Conservation (phyloP, 768 basidiomycete genomes). For the Tylopilus vinaceipallidus region DNA sequence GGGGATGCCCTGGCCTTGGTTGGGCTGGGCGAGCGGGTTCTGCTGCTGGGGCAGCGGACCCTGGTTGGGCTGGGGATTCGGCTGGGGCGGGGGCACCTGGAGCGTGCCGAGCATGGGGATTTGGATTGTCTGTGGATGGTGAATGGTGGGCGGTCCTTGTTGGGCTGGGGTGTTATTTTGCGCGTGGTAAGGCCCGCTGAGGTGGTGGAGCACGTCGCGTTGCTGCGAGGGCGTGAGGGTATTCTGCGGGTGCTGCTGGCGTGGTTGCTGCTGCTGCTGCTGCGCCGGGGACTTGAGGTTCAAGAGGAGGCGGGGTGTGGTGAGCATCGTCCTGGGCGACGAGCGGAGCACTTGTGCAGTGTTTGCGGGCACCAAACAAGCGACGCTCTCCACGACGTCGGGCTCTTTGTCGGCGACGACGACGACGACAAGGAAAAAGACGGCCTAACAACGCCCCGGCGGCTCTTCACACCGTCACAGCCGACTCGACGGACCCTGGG, state of each 20-base stretch:
- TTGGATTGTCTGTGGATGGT: conserved; percentile 44
- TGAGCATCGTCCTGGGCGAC: conserved; percentile 29
- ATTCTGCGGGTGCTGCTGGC: conserved; percentile 26
- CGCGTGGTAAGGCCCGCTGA: conserved; percentile 30
- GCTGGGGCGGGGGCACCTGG: conserved; percentile 58
- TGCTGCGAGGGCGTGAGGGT: conserved; percentile 27
- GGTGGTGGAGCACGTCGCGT: conserved; percentile 29
- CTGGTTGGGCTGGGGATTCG: conserved; percentile 35
- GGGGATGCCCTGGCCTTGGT: conserved; percentile 56
- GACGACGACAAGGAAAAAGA: conserved; percentile 12
- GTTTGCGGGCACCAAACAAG: conserved; percentile 34
- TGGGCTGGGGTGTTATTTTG: conserved; percentile 22
- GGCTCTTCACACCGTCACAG: conserved; percentile 9
- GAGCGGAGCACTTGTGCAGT: conserved; percentile 21
- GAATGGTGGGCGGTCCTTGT: conserved; percentile 33
- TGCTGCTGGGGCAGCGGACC: conserved; percentile 55
- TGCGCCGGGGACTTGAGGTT: conserved; percentile 33
- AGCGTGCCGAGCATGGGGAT: conserved; percentile 73
- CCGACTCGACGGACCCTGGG: too few species aligned
- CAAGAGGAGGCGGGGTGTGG: conserved; percentile 32
- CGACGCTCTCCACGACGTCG: conserved; percentile 21
- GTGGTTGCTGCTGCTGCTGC: conserved; percentile 20
- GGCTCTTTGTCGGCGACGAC: conserved; percentile 6
- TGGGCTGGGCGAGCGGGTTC: conserved; percentile 51
- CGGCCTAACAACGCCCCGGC: background rate